A percentile compares a stretch with the other conserved stretches of the same genome.
Evolutionary conservation across 441 rosid genomes (phyloP).

Genomic region (Erysimum cheiri): DNA sequence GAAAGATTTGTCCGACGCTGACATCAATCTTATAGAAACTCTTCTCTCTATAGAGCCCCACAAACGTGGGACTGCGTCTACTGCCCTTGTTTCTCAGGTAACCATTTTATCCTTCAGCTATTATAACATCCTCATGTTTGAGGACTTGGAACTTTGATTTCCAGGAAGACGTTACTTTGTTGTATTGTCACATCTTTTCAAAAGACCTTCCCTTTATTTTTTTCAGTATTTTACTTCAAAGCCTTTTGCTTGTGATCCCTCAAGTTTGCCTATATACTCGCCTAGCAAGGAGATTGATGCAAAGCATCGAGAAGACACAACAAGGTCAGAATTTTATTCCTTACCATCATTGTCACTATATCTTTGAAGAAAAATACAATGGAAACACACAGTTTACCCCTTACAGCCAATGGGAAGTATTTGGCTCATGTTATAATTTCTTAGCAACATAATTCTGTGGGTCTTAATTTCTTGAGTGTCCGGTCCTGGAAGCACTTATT

Average conservation of each 20-base stretch:
- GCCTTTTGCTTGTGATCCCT: conserved; percentile 92
- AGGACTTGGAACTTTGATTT: conserved; percentile 12
- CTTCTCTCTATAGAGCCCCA: conserved; percentile 84
- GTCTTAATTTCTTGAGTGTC: background rate
- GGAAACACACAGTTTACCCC: background rate
- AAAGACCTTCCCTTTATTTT: conserved; percentile 40
- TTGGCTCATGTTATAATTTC: background rate
- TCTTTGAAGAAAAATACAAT: background rate
- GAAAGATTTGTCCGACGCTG: conserved; percentile 57
- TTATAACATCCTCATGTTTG: conserved; percentile 6
- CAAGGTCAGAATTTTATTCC: conserved; percentile 54
- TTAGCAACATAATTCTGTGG: background rate
- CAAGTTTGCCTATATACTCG: conserved; percentile 80
- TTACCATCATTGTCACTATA: background rate
- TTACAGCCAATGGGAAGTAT: background rate
- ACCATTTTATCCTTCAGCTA: conserved; percentile 16
- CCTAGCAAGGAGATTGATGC: conserved; percentile 97
- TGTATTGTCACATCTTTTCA: conserved; percentile 20
- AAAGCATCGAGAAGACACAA: conserved; percentile 75
- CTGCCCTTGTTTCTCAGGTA: conserved; percentile 91
- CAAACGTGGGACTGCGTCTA: conserved; percentile 82
- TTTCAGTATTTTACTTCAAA: conserved; percentile 52
- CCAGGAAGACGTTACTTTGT: background rate
- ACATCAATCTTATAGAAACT: conserved; percentile 70
- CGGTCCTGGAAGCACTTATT: background rate